Base-by-base conservation (phyloP, 2,329 filamentous ascomycete genomes). In the Cladosporium sphaerospermum region DNA sequence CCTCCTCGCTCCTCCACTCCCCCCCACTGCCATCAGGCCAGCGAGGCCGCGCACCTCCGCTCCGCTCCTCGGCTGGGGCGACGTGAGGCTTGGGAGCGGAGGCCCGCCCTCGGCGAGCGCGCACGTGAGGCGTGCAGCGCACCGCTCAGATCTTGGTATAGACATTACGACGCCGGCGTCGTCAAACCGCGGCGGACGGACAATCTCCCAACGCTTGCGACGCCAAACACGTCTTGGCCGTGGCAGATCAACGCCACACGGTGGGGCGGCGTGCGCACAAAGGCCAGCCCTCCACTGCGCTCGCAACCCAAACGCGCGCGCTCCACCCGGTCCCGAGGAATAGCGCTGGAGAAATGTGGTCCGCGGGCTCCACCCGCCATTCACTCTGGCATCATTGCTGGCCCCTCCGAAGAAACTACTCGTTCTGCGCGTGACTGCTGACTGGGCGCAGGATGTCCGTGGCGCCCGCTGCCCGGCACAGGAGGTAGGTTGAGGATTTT, bases 261-360 rank as follows among this genome's bases (percentile, higher is more conserved):
- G 37, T 47, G 45, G 23, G 23, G 23, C 23, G 23, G 23, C 23
- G 23, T 28, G 23, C 23, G 23, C 23, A 28, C 23, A 28, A 28
- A 28, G 23, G 23, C 23, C 4, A 8, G 32, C 18, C 48, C 48
- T 51, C 48, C 48, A 51, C 48, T 51, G 48, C 28, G 40, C 48
- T 51, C 41, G 48, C 48, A 44, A 51, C 48, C 48, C 48, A 51
- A 33, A 31, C 28, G 14, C 39, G 40, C 16, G 23, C 32, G 48
- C 48, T 51, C 48, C 48, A 51, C 48, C 48, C 36, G 39, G 31
- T 44, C 40, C 48, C 48, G 48, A 51, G 32, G 48, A 40, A 31
- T 51, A 51, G 48, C 48, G 48, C 48, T 51, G 48, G 48, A 51
- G 48, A 51, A 51, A 51, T 51, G 48, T 51, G 48, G 48, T 43